Evolutionary conservation across 352 stramenopile species (phyloP).

Genomic region (Phytophthora palmivora): DNA sequence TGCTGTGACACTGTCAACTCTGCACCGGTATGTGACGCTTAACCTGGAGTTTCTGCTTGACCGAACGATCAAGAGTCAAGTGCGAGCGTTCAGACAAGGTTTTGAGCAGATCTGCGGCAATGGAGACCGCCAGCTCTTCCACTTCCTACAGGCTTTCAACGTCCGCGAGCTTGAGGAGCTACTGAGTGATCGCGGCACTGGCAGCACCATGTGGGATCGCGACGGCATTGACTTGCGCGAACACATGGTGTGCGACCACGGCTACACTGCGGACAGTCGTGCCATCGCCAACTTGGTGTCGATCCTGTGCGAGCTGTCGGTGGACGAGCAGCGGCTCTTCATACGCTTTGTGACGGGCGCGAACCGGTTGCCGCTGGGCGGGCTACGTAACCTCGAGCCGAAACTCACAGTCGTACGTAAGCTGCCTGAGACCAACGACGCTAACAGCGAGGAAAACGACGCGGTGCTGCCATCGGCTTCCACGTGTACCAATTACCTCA

Average conservation of each 20-base stretch:
- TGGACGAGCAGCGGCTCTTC: conserved; percentile 83
- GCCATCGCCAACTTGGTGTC: conserved; percentile 78
- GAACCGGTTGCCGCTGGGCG: conserved; percentile 84
- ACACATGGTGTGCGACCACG: conserved; percentile 89
- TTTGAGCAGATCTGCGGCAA: conserved; percentile 69
- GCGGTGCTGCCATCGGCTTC: conserved; percentile 83
- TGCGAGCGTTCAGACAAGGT: conserved; percentile 70
- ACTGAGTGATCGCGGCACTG: conserved; percentile 52
- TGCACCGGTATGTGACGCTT: conserved; percentile 62
- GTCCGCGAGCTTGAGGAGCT: conserved; percentile 72
- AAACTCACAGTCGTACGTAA: conserved; percentile 92
- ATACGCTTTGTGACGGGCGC: conserved; percentile 91
- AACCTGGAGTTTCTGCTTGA: conserved; percentile 71
- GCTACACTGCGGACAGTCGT: conserved; percentile 70
- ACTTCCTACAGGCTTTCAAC: conserved; percentile 67
- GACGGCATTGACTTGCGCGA: conserved; percentile 69
- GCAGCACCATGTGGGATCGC: conserved; percentile 73
- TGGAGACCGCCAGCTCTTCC: conserved; percentile 30
- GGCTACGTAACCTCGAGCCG: conserved; percentile 79
- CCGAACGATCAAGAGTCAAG: conserved; percentile 63
- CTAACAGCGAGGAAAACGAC: conserved; percentile 41
- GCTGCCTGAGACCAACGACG: conserved; percentile 38
- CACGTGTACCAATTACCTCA: conserved; percentile 93
- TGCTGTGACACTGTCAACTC: conserved; percentile 54
- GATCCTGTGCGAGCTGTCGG: conserved; percentile 75